phyloP scores from a whole-genome alignment of 2,329 filamentous ascomycete species.

The Thelonectria discophora region DNA sequence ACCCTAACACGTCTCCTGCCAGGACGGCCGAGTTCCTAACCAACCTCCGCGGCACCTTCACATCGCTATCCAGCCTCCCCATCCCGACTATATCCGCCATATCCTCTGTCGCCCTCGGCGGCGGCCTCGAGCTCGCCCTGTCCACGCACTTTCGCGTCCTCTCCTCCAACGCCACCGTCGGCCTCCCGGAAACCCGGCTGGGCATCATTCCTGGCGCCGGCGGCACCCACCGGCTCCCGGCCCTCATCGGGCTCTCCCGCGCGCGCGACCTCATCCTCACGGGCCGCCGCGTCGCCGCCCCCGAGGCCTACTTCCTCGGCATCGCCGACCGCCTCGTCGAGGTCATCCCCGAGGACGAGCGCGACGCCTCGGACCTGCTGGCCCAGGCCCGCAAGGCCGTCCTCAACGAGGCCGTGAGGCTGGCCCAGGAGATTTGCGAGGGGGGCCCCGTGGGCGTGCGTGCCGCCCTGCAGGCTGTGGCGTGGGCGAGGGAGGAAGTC shows the following conservation, averaged over 20 bases:
- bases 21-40: conserved; percentile 84
- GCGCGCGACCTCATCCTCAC: conserved; percentile 93
- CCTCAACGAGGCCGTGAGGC: conserved; percentile 76
- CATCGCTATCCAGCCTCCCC: conserved; percentile 75
- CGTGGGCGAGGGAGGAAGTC: conserved; percentile 74
- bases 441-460: conserved; percentile 86
- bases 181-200: conserved; percentile 88
- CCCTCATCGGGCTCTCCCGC: conserved; percentile 78
- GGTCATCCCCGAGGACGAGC: conserved; percentile 67
- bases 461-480: conserved; percentile 81
- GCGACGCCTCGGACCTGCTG: conserved; percentile 55
- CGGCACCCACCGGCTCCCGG: conserved; percentile 87
- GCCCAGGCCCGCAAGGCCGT: conserved; percentile 71
- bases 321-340: conserved; percentile 91
- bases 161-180: conserved; percentile 78
- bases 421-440: conserved; percentile 88
- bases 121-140: conserved; percentile 91
- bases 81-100: conserved; percentile 92
- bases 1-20: conserved; percentile 3
- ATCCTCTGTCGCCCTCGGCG: conserved; percentile 86
- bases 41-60: conserved; percentile 79
- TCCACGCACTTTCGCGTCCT: conserved; percentile 91
- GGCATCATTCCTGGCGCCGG: conserved; percentile 96
- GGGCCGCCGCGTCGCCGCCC: conserved; percentile 81
- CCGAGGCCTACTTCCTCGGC: conserved; percentile 91